Base-by-base conservation (phyloP, 1,284 basidiomycete species). In the Leccinum fallax region DNA sequence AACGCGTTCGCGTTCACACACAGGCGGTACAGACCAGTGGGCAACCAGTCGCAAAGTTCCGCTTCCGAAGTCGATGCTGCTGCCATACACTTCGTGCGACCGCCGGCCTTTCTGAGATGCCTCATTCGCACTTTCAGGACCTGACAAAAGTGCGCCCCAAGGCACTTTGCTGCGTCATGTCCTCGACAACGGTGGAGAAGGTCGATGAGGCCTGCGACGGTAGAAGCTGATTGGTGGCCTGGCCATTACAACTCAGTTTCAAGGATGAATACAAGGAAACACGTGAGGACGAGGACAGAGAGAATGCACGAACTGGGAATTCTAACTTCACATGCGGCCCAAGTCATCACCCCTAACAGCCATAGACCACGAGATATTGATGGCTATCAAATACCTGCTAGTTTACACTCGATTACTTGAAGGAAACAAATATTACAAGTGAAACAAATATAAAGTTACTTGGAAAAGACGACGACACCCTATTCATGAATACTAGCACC, bases 171-270 rank as follows among this genome's bases (percentile, higher is more conserved):
- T 34, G 11, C 32, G 11, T 32, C 32, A 11, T 34, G 32, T 34
- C 5, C 32, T 24, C 24, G 24, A 24, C 24, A 24, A 24, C 24
- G 24, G 24, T 24, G 24, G 24, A 24, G 24, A 24, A 64, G 34
- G 21, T 69, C 69, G 30, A 71, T 9, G 10, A 69, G 43, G 24
- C 65, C 67, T 4, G 69, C 69, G 34, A 72, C 21, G 52, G 72
- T 52, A 53, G 62, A 72, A 63, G 13, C 65, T 70, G 52, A 62
- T 34, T 10, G 67, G 65, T 38, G 62, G 8, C n/a, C 66, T 58
- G 21, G 59, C 38, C 68, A 69, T 70, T 57, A 28, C 32, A 26
- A 43, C 46, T 19, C 26, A 38, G 34, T 40, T 28, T 32, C 46
- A 26, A 36, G 3, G 15, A 15, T 6, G 5, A 26, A 38, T 34